Base-by-base conservation (phyloP, 2,329 filamentous ascomycete genomes). In the Rhynchosporium agropyri region DNA sequence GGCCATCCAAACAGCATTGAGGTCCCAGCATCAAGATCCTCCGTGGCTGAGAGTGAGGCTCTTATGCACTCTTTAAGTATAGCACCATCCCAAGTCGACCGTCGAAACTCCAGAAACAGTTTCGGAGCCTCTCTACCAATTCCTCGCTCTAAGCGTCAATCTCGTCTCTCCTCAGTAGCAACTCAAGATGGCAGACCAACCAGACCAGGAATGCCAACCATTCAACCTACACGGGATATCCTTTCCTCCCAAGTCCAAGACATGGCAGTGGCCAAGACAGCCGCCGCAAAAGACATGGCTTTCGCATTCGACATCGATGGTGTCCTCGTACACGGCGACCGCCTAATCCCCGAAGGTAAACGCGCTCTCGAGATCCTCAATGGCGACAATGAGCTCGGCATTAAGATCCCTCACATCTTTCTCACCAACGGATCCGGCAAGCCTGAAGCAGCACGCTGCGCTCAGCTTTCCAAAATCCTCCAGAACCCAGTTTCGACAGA, bases 231-330 rank as follows among this genome's bases (percentile, higher is more conserved):
- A 3, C 84, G 88, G 38, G 87, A 90, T 56, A 85, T 91, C 65
- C 79, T 91, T 65, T 87, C 86, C 43, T 84, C 86, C 3, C 88
- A 90, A 76, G 80, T 90, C 26, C 89, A 92, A 77, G 84, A 87
- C 67, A 79, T 91, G 67, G 81, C 83, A 69, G 76, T 82, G 62
- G 83, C 87, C 69, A 90, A 89, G 78, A 88, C 89, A 15, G 77
- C 78, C 36, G 82, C 83, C 63, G 89, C 88, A 63, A 91, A 91
- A 82, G 87, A 91, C 79, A 91, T 92, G 88, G 87, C 88, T 6
- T 92, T 92, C 68, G 89, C 88, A 71, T 93, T 92, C 68, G 90
- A 92, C 75, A 88, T 88, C 66, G 86, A 92, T 71, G 89, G 89
- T 79, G 89, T 92, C 63, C 80, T 91, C 29, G 88, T 90, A 62